Evolutionary conservation across 345 rosid species (phyloP).

Genomic region (Lenwebbia sp.): DNA sequence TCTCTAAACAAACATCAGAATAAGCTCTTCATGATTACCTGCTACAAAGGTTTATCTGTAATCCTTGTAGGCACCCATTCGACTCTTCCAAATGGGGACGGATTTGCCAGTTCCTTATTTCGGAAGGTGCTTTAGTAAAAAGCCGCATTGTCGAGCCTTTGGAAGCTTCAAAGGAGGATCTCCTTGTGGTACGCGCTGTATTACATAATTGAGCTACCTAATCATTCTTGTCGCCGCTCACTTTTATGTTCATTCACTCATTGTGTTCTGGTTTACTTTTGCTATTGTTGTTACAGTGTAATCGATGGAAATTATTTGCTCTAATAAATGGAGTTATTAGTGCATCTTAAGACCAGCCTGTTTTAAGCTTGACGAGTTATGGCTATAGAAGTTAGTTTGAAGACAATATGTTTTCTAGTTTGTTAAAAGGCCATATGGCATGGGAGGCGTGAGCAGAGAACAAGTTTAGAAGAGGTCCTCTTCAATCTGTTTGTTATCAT

Average conservation of each 20-base stretch:
- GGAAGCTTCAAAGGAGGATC: conserved; percentile 75
- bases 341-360: background rate
- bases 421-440: background rate
- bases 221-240: background rate
- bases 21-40: background rate
- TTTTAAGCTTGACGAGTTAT: background rate
- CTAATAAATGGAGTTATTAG: background rate
- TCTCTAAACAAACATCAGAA: background rate
- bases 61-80: conserved; percentile 69
- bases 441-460: background rate
- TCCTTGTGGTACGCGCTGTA: conserved; percentile 58
- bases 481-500: background rate
- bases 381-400: background rate
- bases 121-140: conserved; percentile 47
- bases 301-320: background rate
- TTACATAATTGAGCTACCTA: background rate
- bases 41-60: background rate
- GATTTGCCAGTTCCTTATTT: conserved; percentile 47
- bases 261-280: background rate
- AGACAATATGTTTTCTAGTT: background rate
- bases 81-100: conserved; percentile 96
- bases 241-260: background rate
- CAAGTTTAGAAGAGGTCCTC: background rate
- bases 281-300: background rate
- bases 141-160: conserved; percentile 56